Conservation (phyloP, 1,284 basidiomycete genomes). For the Pseudozyma thailandica region DNA sequence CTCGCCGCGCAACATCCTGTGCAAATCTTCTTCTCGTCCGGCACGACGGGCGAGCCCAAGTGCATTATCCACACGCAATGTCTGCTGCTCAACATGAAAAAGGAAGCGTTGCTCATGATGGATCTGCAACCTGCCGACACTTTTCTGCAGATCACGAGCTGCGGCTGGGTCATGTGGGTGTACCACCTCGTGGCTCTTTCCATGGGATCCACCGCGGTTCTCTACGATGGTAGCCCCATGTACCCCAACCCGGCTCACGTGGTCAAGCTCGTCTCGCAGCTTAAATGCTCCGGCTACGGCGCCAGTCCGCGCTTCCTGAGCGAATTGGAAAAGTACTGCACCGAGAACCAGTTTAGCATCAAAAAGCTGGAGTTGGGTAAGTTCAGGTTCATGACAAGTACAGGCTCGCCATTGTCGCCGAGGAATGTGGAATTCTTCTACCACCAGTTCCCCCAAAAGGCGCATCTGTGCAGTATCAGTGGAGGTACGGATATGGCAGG, state of each 20-base stretch:
- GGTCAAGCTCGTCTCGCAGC: constrained; percentile 56
- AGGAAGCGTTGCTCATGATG: constrained; percentile 46
- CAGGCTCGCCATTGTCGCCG: constrained; percentile 63
- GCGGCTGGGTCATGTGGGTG: constrained; percentile 67
- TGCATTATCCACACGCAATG: constrained; percentile 64
- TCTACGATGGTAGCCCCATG: constrained; percentile 67
- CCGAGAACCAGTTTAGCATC: constrained; percentile 13
- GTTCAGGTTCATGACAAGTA: constrained; percentile 62
- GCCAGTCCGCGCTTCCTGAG: constrained; percentile 57
- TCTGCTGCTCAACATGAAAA: constrained; percentile 51
- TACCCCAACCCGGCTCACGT: constrained; percentile 58
- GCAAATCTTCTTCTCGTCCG: constrained; percentile 66
- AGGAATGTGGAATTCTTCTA: constrained; percentile 62
- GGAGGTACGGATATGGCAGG: constrained; percentile 67
- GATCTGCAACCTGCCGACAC: constrained; percentile 54
- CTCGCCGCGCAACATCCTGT: constrained; percentile 55
- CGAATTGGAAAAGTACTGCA: constrained; percentile 44
- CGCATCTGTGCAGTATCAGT: constrained; percentile 49
- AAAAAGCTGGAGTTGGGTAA: constrained; percentile 39
- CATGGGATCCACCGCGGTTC: constrained; percentile 58
- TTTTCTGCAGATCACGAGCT: constrained; percentile 63
- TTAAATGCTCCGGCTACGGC: constrained; percentile 61
- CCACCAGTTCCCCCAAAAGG: constrained; percentile 38
- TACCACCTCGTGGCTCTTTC: constrained; percentile 55
- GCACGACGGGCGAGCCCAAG: constrained; percentile 69